Conservation (phyloP, 768 basidiomycete genomes). For the Daedalea quercina region DNA sequence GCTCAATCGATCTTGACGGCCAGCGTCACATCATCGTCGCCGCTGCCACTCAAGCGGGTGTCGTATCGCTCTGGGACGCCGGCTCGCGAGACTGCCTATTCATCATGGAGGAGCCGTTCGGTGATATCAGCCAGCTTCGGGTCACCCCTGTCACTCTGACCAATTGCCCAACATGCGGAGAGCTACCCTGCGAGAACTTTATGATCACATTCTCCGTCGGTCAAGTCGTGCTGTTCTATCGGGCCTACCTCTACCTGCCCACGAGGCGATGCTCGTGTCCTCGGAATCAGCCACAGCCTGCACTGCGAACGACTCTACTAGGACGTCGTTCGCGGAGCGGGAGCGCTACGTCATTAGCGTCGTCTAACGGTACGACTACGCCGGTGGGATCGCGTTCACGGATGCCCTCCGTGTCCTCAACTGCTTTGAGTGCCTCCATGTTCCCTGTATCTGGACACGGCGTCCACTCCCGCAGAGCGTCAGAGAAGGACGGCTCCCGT, state of each 20-base stretch:
- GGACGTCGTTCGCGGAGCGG: constrained; percentile 58
- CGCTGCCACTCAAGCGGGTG: constrained; percentile 57
- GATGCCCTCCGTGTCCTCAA: constrained; percentile 37
- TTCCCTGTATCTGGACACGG: constrained; percentile 83
- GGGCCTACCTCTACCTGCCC: constrained; percentile 47
- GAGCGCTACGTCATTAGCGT: constrained; percentile 42
- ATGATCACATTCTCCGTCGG: constrained; percentile 61
- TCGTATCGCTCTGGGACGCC: constrained; percentile 73
- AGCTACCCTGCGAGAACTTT: constrained; percentile 60
- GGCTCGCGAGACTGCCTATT: constrained; percentile 56
- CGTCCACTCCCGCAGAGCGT: constrained; percentile 63
- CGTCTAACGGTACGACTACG: constrained; percentile 36
- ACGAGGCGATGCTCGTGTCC: constrained; percentile 65
- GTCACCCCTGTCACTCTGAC: constrained; percentile 47
- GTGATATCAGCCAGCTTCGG: constrained; percentile 52
- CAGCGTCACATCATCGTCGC: constrained; percentile 47
- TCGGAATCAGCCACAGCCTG: constrained; percentile 37
- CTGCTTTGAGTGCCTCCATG: constrained; percentile 39
- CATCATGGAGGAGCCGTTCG: constrained; percentile 54
- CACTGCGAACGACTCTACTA: constrained; percentile 38
- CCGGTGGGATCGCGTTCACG: constrained; percentile 42
- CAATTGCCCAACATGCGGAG: constrained; percentile 66
- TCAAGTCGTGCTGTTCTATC: constrained; percentile 57
- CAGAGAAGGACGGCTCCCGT: constrained; percentile 43
- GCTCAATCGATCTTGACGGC: constrained; percentile 44